Evolutionary conservation across 1,284 basidiomycete species (phyloP).

Genomic region (Salmacisia buchloeana): DNA sequence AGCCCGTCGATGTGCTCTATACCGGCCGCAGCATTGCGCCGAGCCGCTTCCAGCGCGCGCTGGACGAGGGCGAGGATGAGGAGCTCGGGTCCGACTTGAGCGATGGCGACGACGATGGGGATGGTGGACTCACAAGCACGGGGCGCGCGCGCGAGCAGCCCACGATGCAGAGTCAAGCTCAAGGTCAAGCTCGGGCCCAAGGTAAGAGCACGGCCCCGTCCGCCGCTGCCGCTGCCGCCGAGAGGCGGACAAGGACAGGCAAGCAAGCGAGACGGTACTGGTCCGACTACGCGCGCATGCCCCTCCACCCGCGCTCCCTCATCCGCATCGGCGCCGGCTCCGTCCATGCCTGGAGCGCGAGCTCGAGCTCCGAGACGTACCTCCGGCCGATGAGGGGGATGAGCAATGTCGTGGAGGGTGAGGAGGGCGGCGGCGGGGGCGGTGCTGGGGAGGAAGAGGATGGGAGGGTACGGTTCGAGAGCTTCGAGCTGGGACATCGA

Average conservation of each 20-base stretch:
- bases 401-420: neutral
- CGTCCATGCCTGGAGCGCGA: constrained; percentile 13
- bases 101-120: constrained; percentile 11
- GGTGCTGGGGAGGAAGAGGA: neutral
- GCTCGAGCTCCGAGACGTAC: neutral
- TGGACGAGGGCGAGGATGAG: constrained; percentile 22
- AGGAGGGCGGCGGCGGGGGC: constrained; percentile 15
- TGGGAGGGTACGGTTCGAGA: constrained; percentile 19
- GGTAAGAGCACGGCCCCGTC: no score
- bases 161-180: no score
- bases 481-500: constrained; percentile 28
- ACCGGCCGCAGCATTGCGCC: neutral
- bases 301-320: constrained; percentile 35
- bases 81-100: constrained; percentile 13
- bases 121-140: neutral
- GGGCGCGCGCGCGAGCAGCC: neutral
- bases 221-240: neutral
- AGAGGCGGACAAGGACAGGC: neutral
- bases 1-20: neutral
- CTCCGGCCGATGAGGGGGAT: constrained; percentile 4
- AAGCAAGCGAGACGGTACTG: constrained; percentile 23
- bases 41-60: constrained; percentile 22
- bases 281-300: constrained; percentile 38
- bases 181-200: no score
- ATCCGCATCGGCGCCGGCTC: constrained; percentile 32